These are phyloP conservation scores for Mortierella polycephala DNA, from an alignment of 371 early-diverging fungal species.

Conservation along the genomic window DNA sequence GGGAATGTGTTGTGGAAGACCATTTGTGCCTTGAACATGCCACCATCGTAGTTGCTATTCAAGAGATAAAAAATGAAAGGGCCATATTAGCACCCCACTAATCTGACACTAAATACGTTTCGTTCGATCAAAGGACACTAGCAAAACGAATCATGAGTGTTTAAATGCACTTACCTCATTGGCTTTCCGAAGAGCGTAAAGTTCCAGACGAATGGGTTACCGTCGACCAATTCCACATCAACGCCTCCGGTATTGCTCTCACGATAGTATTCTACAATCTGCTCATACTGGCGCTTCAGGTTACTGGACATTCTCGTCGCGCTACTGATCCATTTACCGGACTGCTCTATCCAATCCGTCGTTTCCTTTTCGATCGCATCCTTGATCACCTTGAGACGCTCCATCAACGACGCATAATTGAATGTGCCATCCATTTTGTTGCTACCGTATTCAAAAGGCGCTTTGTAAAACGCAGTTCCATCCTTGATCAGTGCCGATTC, in stretches of 20 bases:
- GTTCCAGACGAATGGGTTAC: conserved; percentile 67
- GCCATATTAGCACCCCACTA: too few species aligned
- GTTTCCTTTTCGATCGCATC: conserved; percentile 56
- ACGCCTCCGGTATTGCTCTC: conserved; percentile 56
- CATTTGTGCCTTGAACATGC: conserved; percentile 62
- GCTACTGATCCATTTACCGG: conserved; percentile 54
- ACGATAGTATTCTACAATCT: conserved; percentile 57
- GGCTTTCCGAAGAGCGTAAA: conserved; percentile 60
- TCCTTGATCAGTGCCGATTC: conserved; percentile 57
- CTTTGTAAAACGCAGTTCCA: conserved; percentile 49
- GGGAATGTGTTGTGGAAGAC: conserved; percentile 66
- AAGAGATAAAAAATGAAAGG: not conserved
- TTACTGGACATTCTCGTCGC: conserved; percentile 60
- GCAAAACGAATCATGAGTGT: not conserved
- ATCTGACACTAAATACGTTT: not conserved
- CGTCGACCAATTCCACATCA: conserved; percentile 61
- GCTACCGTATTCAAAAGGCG: conserved; percentile 58
- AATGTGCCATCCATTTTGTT: conserved; percentile 65
- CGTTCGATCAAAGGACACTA: not conserved
- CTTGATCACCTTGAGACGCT: conserved; percentile 57
- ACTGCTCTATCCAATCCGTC: conserved; percentile 57
- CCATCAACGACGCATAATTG: conserved; percentile 55
- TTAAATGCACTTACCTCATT: conserved; percentile 39
- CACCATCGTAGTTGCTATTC: conserved; percentile 62
- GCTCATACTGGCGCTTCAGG: conserved; percentile 61